phyloP scores from a whole-genome alignment of 139 green algal species.

The Monoraphidium neglectum region DNA sequence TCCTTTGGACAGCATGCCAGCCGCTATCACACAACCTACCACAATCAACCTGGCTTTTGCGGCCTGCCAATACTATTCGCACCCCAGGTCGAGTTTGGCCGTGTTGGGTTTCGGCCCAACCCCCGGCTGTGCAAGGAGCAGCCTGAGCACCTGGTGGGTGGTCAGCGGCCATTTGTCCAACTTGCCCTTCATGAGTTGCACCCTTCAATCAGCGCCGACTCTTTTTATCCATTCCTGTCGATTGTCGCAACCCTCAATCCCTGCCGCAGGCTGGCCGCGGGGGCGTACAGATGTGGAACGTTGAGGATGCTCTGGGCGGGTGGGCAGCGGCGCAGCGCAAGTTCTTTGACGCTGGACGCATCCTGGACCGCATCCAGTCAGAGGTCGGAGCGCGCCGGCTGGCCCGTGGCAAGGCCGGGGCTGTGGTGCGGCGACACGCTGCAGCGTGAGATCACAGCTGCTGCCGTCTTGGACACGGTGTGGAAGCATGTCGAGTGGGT shows the following conservation, averaged over 20 bases:
- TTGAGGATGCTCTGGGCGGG: conserved; percentile 73
- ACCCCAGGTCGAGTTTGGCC: conserved; percentile 63
- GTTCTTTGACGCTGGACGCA: conserved; percentile 72
- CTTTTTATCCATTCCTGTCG: no score
- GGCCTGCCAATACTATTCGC: no score
- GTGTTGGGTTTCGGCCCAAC: conserved; percentile 68
- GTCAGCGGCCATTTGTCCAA: background rate
- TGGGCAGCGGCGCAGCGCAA: conserved; percentile 61
- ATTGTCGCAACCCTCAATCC: background rate
- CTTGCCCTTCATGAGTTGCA: background rate
- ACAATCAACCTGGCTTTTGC: no score
- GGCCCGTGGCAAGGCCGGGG: conserved; percentile 10
- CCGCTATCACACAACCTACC: no score
- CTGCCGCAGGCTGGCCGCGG: conserved; percentile 17
- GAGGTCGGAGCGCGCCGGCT: conserved; percentile 51
- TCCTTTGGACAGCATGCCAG: no score
- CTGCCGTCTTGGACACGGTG: no score
- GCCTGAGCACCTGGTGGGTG: conserved; percentile 29
- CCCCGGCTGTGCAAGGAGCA: conserved; percentile 36
- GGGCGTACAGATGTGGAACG: conserved; percentile 54
- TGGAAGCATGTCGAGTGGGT: no score
- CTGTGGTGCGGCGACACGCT: background rate
- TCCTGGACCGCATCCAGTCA: conserved; percentile 70
- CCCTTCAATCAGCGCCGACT: no score
- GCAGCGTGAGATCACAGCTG: background rate